Conservation (phyloP, 495 filamentous ascomycete species). For the Neurospora hispaniola region DNA sequence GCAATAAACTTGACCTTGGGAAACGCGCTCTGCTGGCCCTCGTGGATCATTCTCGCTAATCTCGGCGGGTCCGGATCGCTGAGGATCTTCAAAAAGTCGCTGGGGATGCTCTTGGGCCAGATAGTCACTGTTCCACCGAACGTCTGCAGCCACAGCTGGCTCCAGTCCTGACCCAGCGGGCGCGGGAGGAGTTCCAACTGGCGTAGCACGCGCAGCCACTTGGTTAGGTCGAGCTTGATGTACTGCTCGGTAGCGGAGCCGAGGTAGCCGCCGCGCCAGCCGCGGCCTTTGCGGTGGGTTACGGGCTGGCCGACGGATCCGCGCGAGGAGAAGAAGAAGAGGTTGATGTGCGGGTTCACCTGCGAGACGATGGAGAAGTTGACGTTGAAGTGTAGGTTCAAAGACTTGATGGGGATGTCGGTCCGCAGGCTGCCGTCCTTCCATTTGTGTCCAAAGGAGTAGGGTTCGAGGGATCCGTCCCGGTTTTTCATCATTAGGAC, state of each 20-base stretch:
- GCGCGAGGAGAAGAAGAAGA: constrained; percentile 95
- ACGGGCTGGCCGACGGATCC: constrained; percentile 87
- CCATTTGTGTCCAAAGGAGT: constrained; percentile 95
- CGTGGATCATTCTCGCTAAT: constrained; percentile 76
- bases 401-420: constrained; percentile 85
- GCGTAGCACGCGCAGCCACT: constrained; percentile 90
- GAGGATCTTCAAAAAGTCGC: constrained; percentile 77
- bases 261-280: constrained; percentile 92
- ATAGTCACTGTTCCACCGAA: constrained; percentile 94
- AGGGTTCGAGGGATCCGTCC: constrained; percentile 58
- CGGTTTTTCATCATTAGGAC: constrained; percentile 90
- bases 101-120: constrained; percentile 66
- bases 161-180: constrained; percentile 92
- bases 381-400: constrained; percentile 96
- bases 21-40: constrained; percentile 76
- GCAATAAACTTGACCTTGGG: constrained; percentile 83
- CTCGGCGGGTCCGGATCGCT: constrained; percentile 66
- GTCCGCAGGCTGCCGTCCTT: constrained; percentile 91
- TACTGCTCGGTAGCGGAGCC: constrained; percentile 89
- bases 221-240: constrained; percentile 87
- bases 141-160: constrained; percentile 85
- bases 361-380: constrained; percentile 94
- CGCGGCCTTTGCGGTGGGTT: constrained; percentile 83
- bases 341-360: constrained; percentile 94
- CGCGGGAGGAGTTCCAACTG: constrained; percentile 87